These are phyloP conservation scores for Cryptosporidium muris DNA, from an alignment of 169 alveolate genomes.

Conservation along the genomic window DNA sequence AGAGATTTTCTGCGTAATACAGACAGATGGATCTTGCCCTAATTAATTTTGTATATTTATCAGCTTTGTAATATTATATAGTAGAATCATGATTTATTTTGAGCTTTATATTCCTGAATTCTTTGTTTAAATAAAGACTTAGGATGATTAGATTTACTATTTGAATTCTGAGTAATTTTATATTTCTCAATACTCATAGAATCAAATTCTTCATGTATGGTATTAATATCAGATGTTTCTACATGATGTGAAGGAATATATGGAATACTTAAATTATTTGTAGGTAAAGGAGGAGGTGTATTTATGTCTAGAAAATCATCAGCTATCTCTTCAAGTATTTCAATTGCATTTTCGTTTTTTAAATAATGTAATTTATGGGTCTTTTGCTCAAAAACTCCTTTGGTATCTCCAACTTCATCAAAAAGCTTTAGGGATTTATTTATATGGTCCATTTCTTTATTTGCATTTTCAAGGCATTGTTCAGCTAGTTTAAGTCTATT, in stretches of 20 bases:
- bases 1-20: slow-evolving; percentile 26
- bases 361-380: not conserved
- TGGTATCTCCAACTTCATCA: not conserved
- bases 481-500: slow-evolving; percentile 49
- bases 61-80: not conserved
- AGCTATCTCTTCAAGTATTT: slow-evolving; percentile 9
- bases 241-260: slow-evolving; percentile 36
- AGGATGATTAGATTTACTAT: not conserved
- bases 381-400: not conserved
- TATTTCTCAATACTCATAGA: not conserved
- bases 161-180: not conserved
- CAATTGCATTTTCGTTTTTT: not conserved
- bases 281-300: slow-evolving; percentile 41
- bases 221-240: slow-evolving; percentile 7
- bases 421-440: slow-evolving; percentile 21
- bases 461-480: slow-evolving; percentile 31
- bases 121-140: slow-evolving; percentile 52
- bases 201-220: not conserved
- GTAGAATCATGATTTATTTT: not conserved
- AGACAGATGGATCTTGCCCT: slow-evolving; percentile 68
- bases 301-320: slow-evolving; percentile 8
- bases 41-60: not conserved
- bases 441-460: slow-evolving; percentile 21
- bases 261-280: not conserved
- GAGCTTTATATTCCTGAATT: slow-evolving; percentile 12